A percentile compares a stretch with the other conserved stretches of the same genome.
These are phyloP conservation scores for Alternaria triticina DNA, from an alignment of 2,329 filamentous ascomycete genomes.

Conservation along the genomic window DNA sequence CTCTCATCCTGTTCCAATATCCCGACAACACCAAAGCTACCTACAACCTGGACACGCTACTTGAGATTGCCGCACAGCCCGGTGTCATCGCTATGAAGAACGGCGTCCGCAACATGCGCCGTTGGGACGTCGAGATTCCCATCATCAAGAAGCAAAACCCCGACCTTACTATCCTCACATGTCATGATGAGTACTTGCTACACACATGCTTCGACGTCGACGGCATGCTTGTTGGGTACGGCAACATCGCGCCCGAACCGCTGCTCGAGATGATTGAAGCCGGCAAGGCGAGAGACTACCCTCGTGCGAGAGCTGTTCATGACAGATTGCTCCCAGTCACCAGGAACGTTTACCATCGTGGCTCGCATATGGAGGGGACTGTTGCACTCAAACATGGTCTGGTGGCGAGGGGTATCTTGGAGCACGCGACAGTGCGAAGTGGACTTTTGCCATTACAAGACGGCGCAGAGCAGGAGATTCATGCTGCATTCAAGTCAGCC, in stretches of 20 bases:
- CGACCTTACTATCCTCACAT: slow-evolving; percentile 59
- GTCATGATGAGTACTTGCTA: slow-evolving; percentile 61
- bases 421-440: slow-evolving; percentile 59
- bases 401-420: slow-evolving; percentile 58
- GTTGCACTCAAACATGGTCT: slow-evolving; percentile 59
- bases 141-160: slow-evolving; percentile 58
- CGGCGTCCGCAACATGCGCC: slow-evolving; percentile 63
- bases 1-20: slow-evolving; percentile 62
- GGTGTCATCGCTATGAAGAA: slow-evolving; percentile 65
- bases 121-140: slow-evolving; percentile 63
- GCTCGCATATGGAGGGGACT: slow-evolving; percentile 63
- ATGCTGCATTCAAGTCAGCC: slow-evolving; percentile 47
- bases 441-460: slow-evolving; percentile 54
- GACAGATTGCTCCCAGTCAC: slow-evolving; percentile 59
- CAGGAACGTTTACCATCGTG: slow-evolving; percentile 62
- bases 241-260: slow-evolving; percentile 60
- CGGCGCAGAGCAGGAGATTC: slow-evolving; percentile 54
- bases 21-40: slow-evolving; percentile 62
- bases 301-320: slow-evolving; percentile 57
- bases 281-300: slow-evolving; percentile 59
- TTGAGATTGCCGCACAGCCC: slow-evolving; percentile 60
- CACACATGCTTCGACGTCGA: slow-evolving; percentile 62
- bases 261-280: slow-evolving; percentile 59
- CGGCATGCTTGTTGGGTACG: slow-evolving; percentile 62
- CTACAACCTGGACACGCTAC: slow-evolving; percentile 59